Evolutionary conservation across 2,329 filamentous ascomycete species (phyloP), one percentile per base, ranked within the genome.

Genomic region (Calonectria leucothoes): DNA sequence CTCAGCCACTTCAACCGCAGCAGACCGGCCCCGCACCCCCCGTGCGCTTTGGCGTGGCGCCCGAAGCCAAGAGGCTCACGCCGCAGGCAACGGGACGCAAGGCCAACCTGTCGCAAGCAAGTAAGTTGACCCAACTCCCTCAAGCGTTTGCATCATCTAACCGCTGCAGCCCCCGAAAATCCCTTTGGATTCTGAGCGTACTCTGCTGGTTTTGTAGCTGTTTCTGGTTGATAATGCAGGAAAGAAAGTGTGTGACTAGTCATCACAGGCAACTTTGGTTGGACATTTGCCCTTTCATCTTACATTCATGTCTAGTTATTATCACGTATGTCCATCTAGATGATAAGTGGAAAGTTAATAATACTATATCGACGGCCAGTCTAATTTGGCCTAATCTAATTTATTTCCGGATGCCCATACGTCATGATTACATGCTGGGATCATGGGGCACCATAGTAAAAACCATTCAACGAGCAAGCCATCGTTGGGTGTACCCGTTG

Each of bases 101-200:
- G 87, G 97, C 97, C 70, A 98, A 98, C 84, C 89, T 99, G 78
- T 90, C 94, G 66, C 94, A 97, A 91, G 97, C 97, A 82, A 99
- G 96, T 98, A 93, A 94, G 96, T 96, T 49, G 20, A 64, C 49
- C 12, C 20, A 15, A 10, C n/a, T 15, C 33, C 55, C 23, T 6
- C 37, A 48, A 51, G 51, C 20, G 12, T 37, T 59, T 37, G 4
- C 14, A 6, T 64, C n/a, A 69, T 59, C 76, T 82, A 55, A 82
- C 70, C 39, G 27, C 17, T 52, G 20, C 45, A 90, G 88, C 88
- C 35, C 88, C 88, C 15, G 84, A 89, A 74, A 90, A 90, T 75
- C 88, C 88, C 1, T 90, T 90, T 76, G 88, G 88, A 27, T 90
- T 90, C 76, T 88, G 79, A 81, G 70, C 12, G 35, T 49, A 57